phyloP scores from a whole-genome alignment of 164 flowering plant species.

The Annona cherimola region DNA sequence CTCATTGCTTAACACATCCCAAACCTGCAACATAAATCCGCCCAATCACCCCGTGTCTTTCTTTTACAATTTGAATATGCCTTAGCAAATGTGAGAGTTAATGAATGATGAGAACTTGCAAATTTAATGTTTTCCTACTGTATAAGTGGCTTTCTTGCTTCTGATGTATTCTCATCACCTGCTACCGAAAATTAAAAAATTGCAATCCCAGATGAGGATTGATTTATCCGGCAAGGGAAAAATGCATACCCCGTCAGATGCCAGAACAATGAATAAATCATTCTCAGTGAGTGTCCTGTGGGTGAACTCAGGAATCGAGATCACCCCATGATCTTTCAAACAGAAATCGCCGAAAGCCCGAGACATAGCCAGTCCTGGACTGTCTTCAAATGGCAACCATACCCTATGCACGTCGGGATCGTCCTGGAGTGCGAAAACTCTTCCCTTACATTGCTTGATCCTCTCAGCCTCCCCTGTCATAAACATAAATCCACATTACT shows the following conservation, averaged over 20 bases:
- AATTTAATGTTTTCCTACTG: no score
- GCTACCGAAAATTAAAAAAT: neutral
- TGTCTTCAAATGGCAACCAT: constrained; percentile 82
- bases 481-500: neutral
- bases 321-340: constrained; percentile 90
- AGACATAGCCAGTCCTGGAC: constrained; percentile 95
- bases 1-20: constrained; percentile 93
- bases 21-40: constrained; percentile 46
- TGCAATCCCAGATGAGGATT: neutral
- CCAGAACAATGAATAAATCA: constrained; percentile 86
- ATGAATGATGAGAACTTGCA: no score
- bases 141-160: no score
- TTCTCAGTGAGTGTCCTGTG: constrained; percentile 71
- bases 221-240: neutral
- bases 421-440: constrained; percentile 92
- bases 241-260: constrained; percentile 89
- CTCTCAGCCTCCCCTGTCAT: constrained; percentile 85
- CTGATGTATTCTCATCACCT: neutral
- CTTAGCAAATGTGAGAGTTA: no score
- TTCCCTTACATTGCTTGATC: constrained; percentile 81
- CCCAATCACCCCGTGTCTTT: neutral
- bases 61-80: neutral
- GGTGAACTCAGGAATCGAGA: constrained; percentile 78
- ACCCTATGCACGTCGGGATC: constrained; percentile 91
- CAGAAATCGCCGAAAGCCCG: constrained; percentile 98